Evolutionary conservation across 2,329 filamentous ascomycete species (phyloP), one percentile per base, ranked within the genome.

Genomic region (Bipolaris zeicola): DNA sequence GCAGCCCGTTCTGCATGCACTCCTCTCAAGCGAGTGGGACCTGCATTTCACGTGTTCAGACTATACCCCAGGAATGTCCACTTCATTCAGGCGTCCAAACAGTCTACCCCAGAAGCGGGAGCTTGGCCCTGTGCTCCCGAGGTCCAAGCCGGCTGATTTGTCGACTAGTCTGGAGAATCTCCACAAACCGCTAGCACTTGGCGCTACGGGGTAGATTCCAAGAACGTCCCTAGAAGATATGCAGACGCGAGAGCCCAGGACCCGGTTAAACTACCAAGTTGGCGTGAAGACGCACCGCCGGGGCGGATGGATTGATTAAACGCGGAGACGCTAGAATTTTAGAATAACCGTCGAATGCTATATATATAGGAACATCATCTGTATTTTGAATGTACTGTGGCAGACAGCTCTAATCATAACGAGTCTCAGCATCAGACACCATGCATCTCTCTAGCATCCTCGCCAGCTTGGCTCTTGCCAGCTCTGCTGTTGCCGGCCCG

Each of bases 381-480:
- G 6, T 45, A 26, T 33, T 43, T 41, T 20, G 18, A 18, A 37
- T 18, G 41, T 39, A 50, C 24, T 48, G 61, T 55, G 57, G 48
- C 38, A 61, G 57, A 57, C 50, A 52, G 38, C 26, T 26, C 48
- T 28, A 24, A 49, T 45, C 22, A 26, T 34, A 38, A 34, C 22
- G 44, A 37, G 22, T 41, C 41, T 33, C 34, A 24, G 42, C 42
- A 52, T 55, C 49, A 16, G 31, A 61, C 50, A 63, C 45, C 8
- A 71, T 71, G 69, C 66, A 64, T 59, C 64, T 71, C 58, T 65
- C 67, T n/a, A 66, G 46, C 48, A 52, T 71, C 20, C 46, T 69
- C 53, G 59, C 65, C 41, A 57, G 62, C 41, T 48, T 71, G 58
- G 65, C 66, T 26, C 44, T 69, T 28, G 54, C 60, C 58, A 52